A percentile compares a stretch with the other conserved stretches of the same genome.
Evolutionary conservation across 257 asterid genomes (phyloP).

Genomic region (Solanum appendiculatum): DNA sequence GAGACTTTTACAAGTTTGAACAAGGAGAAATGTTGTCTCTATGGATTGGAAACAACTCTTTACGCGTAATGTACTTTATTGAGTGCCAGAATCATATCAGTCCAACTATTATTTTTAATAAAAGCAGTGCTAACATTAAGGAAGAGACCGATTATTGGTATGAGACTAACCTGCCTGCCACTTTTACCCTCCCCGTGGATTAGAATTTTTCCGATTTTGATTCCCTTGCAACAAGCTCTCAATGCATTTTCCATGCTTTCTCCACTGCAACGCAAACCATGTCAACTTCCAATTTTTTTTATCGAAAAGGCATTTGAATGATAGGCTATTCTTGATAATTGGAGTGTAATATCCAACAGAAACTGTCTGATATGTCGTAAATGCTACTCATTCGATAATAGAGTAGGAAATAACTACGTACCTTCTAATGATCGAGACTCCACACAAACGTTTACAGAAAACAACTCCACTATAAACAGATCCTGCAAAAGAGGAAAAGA

Average conservation of each 20-base stretch:
- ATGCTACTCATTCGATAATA: not conserved
- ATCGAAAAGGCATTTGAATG: not conserved
- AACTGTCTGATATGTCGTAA: not conserved
- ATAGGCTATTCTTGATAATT: not conserved
- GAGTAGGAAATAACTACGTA: not conserved
- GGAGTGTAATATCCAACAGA: not conserved
- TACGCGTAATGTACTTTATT: not conserved
- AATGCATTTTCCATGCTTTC: constrained; percentile 99
- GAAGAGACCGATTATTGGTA: not conserved
- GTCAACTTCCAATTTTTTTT: not conserved
- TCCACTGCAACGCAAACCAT: constrained; percentile 46
- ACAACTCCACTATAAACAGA: constrained; percentile 73
- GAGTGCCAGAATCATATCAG: not conserved
- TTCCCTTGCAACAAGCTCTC: constrained; percentile 91
- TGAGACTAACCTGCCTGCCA: constrained; percentile 54
- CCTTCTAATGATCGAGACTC: constrained; percentile 96
- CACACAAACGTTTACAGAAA: constrained; percentile 77
- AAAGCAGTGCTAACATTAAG: not conserved
- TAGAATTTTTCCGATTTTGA: constrained; percentile 85
- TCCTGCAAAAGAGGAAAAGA: constrained; percentile 35
- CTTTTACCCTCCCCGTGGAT: constrained; percentile 57
- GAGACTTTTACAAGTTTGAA: not conserved
- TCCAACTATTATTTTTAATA: not conserved
- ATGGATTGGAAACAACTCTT: not conserved
- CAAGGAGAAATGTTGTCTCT: not conserved